Base-by-base conservation (phyloP, 2,329 filamentous ascomycete genomes). In the Xylaria arbuscula region DNA sequence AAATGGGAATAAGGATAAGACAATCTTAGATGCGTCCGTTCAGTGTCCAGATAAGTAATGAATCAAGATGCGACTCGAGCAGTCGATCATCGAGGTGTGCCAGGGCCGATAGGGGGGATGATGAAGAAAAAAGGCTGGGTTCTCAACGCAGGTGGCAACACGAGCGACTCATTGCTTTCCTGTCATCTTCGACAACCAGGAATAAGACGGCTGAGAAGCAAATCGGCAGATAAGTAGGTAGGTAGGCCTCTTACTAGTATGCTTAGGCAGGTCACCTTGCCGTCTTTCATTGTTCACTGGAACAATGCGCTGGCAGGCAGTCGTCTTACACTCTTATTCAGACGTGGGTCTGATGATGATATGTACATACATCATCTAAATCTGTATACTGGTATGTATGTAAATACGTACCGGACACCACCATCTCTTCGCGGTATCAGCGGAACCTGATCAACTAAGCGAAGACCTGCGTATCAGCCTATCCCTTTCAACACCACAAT, bases 371-470 rank as follows among this genome's bases (percentile, higher is more conserved):
- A 17, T 34, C 17, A 19, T 42, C 50, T 28, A 28, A 28, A 28
- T 28, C 3, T 28, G 28, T 28, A 28, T 28, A 28, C 28, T 28
- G 5, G 28, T 28, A 45, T 8, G 22, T 57, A 36, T 19, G 51
- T 57, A 57, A 7, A 34, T 36, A 54, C 53, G 4, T 2, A 22
- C 17, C 5, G 3, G 36, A n/a, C 6, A 28, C 53, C 53, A 54
- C 28, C 53, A 51, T 36, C 48, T 47, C 48, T 47, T 22, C 28
- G 48, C 59, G 67, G 54, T 56, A 66, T 54, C 63, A 54, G 54
- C 63, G 67, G 63, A 67, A 63, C 42, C 59, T 60, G 67, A 64
- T 67, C 67, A 60, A 59, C 28, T 51, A 66, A 57, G 64, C 54
- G 62, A 69, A 64, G 64, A 45, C 67, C 57, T 62, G 56, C 54